Conservation (phyloP, 2,329 filamentous ascomycete species). For the Pestalotiopsis sp. region DNA sequence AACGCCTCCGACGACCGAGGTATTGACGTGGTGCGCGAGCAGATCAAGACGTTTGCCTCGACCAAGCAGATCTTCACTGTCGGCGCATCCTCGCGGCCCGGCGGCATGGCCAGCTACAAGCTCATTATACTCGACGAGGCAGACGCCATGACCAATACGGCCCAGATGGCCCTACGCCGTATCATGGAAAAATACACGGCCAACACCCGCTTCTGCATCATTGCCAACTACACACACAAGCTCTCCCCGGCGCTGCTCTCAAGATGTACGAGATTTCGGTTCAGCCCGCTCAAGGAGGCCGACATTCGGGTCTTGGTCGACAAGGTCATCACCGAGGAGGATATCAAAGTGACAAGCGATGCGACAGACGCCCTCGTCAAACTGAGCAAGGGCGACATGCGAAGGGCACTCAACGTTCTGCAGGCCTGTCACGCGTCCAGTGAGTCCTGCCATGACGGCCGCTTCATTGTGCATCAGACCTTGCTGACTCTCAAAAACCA, state of each 20-base stretch:
- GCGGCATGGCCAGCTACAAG: constrained; percentile 77
- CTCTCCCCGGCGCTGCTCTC: constrained; percentile 90
- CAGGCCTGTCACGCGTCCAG: constrained; percentile 96
- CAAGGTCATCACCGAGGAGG: constrained; percentile 85
- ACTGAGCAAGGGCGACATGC: constrained; percentile 95
- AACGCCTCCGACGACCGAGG: constrained; percentile 97
- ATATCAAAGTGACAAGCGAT: constrained; percentile 78
- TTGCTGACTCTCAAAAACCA: constrained; percentile 30
- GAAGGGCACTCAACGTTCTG: constrained; percentile 88
- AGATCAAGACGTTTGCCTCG: constrained; percentile 98
- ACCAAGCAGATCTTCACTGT: constrained; percentile 93
- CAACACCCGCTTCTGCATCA: constrained; percentile 97
- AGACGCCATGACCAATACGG: constrained; percentile 99
- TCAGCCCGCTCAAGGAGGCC: constrained; percentile 86
- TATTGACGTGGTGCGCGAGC: constrained; percentile 96
- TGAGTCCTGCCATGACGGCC: constrained; percentile 40
- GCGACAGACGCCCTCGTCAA: constrained; percentile 83
- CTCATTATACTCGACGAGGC: constrained; percentile 97
- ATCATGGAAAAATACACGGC: constrained; percentile 99
- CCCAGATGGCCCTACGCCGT: constrained; percentile 92
- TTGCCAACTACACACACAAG: constrained; percentile 99
- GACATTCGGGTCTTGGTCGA: constrained; percentile 88
- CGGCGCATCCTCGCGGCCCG: constrained; percentile 51
- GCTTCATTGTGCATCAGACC: neutral
- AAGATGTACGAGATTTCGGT: constrained; percentile 91